Evolutionary conservation across 2,329 filamentous ascomycete species (phyloP).

Genomic region (Penicillium sp.): DNA sequence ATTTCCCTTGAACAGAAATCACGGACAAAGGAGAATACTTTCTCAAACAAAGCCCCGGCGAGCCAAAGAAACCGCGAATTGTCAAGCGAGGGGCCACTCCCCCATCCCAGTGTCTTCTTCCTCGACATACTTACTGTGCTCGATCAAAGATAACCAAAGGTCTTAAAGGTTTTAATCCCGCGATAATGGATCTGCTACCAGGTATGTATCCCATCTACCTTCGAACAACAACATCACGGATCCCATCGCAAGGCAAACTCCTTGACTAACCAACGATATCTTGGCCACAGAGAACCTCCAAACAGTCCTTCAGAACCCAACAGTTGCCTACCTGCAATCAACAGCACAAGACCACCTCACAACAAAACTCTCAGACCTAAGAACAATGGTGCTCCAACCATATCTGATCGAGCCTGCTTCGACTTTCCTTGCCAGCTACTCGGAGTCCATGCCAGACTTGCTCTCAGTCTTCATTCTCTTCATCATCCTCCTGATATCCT

Average conservation of each 20-base stretch:
- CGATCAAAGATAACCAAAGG: neutral
- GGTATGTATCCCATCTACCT: constrained; percentile 7
- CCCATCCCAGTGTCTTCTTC: neutral
- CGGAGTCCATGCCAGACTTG: constrained; percentile 35
- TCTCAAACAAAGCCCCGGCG: neutral
- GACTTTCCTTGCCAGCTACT: constrained; percentile 32
- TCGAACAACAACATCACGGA: neutral
- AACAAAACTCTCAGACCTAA: constrained; percentile 27
- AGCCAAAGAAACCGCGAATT: neutral
- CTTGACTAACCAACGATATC: constrained; percentile 5
- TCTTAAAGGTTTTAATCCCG: neutral
- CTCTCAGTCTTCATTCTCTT: constrained; percentile 51
- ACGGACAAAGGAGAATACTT: neutral
- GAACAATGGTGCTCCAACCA: constrained; percentile 47
- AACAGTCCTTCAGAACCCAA: constrained; percentile 18
- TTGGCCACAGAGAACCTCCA: constrained; percentile 22
- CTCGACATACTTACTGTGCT: neutral
- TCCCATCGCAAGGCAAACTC: neutral
- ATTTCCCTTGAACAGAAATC: neutral
- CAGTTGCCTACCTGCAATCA: constrained; percentile 18
- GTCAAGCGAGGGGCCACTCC: neutral
- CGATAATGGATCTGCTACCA: constrained; percentile 22
- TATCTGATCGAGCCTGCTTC: constrained; percentile 48
- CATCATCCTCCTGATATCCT: constrained; percentile 61
- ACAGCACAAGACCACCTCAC: constrained; percentile 20